Base-by-base conservation (phyloP, 768 basidiomycete genomes). In the Pulveroboletus sp. region DNA sequence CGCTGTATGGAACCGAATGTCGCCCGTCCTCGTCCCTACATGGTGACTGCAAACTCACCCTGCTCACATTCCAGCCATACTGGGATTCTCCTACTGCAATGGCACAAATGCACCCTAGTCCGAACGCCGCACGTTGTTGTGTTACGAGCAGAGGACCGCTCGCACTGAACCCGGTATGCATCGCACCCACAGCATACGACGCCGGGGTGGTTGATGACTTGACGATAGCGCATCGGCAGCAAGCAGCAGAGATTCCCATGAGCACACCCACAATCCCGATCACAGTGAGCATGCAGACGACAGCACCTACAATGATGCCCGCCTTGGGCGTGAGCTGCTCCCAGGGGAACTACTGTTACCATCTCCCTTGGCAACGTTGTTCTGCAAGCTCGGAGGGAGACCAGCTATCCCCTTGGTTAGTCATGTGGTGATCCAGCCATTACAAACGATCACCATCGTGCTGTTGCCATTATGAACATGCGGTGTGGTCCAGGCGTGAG, bases 401-500 rank as follows among this genome's bases (percentile, higher is more conserved):
- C 49, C 39, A 8, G 47, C 50, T 23, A 49, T 51, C 8, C 35
- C 16, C 14, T 62, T 58, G 0, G 70, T 76, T 1, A 86, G 76
- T 65, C 96, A 94, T 1, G 68, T 67, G 36, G 81, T 90, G 11
- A 96, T 73, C 53, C 83, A 70, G 11, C 94, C 93, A 50, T 72
- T 85, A 9, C 95, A 95, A 35, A 93, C 76, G 52, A 81, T 87
- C 47, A 94, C 76, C 67, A 78, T 78, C 3, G 81, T 79, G 2
- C 86, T 93, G 53, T 83, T 85, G 49, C 83, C 93, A 59, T 85
- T 55, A 95, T 86, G 63, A 81, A 96, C 53, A 95, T 57, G 55
- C 93, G 75, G 2, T 82, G 87, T 10, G 95, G 93, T 11, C 94
- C 94, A 14, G 95, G 95, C 53, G 88, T 85, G 75, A 96, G 81